Conservation (phyloP, 1,284 basidiomycete genomes). For the Papiliotrema flavescens region DNA sequence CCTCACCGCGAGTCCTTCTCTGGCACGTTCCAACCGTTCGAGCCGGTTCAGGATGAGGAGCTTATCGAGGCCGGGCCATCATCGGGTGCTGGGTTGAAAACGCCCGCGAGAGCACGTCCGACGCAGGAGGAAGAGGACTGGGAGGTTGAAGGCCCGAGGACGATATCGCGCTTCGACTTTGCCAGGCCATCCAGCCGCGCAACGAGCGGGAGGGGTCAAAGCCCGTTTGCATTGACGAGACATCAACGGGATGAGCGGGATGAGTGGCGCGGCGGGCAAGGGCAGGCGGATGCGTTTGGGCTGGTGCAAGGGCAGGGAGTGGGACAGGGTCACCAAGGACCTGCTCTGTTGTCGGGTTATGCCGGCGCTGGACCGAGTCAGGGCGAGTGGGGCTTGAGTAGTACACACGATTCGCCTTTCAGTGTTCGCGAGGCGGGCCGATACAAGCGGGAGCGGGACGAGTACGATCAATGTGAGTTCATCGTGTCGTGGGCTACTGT, state of each 20-base stretch:
- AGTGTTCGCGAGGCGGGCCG: not conserved
- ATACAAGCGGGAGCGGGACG: constrained; percentile 8
- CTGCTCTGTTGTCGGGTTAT: not conserved
- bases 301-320: not conserved
- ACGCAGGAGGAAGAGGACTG: constrained; percentile 53
- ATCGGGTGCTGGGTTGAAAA: not conserved
- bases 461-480: constrained; percentile 9
- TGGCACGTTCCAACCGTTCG: constrained; percentile 28
- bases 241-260: not conserved
- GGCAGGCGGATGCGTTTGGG: not conserved
- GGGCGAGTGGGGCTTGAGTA: not conserved
- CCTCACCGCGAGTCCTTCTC: constrained; percentile 9
- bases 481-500: not conserved
- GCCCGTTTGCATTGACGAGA: constrained; percentile 20
- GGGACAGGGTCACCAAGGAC: not conserved
- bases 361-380: not conserved
- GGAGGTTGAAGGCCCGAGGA: constrained; percentile 59
- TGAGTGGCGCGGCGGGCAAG: not conserved
- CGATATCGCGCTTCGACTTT: constrained; percentile 77
- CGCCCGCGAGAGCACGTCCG: not conserved
- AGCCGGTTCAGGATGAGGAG: constrained; percentile 7
- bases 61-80: not conserved
- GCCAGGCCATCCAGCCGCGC: constrained; percentile 57
- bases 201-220: constrained; percentile 19
- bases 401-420: not conserved